Conservation (phyloP, 2,329 filamentous ascomycete species). For the Diaporthe amygdali region DNA sequence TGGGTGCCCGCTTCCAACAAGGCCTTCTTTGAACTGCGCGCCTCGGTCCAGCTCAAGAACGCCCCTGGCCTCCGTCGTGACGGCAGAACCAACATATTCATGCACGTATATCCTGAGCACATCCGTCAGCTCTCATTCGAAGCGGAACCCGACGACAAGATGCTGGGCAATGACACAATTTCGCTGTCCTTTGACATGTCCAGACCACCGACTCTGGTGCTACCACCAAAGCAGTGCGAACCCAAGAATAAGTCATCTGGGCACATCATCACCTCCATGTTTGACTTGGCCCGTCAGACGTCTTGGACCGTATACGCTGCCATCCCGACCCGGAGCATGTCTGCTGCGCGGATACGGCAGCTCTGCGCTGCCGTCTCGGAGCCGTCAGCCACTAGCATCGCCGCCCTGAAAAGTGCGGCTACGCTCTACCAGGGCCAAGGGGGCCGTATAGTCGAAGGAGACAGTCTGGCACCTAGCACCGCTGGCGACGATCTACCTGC, state of each 20-base stretch:
- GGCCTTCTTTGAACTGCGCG: conserved; percentile 13
- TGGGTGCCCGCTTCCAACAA: conserved; percentile 14
- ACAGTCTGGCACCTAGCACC: background rate
- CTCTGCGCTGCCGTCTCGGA: conserved; percentile 11
- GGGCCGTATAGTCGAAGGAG: conserved; percentile 8
- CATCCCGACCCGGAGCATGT: background rate
- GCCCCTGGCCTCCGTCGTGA: background rate
- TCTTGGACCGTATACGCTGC: background rate
- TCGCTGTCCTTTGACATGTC: background rate
- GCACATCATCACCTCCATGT: background rate
- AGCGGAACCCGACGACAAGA: background rate
- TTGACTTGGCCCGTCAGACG: background rate
- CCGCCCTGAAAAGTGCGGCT: background rate
- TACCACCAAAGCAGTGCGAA: background rate
- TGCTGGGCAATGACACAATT: conserved; percentile 8
- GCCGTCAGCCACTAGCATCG: background rate
- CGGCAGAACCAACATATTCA: conserved; percentile 11
- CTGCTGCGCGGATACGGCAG: background rate
- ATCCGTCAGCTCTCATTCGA: conserved; percentile 1
- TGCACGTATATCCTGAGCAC: conserved; percentile 18
- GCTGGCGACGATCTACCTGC: background rate
- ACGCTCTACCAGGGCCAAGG: conserved; percentile 19
- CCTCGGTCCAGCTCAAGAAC: background rate
- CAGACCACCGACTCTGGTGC: conserved; percentile 2
- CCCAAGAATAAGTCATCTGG: background rate